Percentiles rank a stretch among this genome's conserved stretches.
Conservation (phyloP, 1,139 yeast genomes). For the Magnusiomyces sp. region DNA sequence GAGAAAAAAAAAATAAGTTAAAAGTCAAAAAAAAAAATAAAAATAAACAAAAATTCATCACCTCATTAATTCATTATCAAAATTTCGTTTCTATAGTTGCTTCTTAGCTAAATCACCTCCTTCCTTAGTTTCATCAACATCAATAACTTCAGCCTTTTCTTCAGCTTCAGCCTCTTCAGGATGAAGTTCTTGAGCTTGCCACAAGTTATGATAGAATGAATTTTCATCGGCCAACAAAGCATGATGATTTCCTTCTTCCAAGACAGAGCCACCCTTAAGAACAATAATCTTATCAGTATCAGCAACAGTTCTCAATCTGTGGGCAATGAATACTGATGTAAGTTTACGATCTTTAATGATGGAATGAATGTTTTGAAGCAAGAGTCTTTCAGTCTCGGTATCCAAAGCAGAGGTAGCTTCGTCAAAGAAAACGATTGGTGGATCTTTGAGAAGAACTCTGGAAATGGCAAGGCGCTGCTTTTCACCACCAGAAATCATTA, state of each 20-base stretch:
- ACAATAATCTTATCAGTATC: conserved; percentile 93
- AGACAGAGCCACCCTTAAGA: conserved; percentile 65
- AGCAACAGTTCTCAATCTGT: conserved; percentile 84
- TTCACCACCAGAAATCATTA: conserved; percentile 98
- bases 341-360: conserved; percentile 49
- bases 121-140: neutral
- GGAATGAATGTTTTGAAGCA: conserved; percentile 60
- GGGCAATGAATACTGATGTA: conserved; percentile 90
- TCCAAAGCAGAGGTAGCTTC: conserved; percentile 97
- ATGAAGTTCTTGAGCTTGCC: conserved; percentile 82
- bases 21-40: too few relatives aligned
- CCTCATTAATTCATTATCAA: too few relatives aligned
- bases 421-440: conserved; percentile 90
- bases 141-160: conserved; percentile 10
- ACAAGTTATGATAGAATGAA: conserved; percentile 66
- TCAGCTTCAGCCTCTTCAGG: conserved; percentile 9
- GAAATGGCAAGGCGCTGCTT: conserved; percentile 94
- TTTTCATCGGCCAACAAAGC: conserved; percentile 44
- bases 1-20: too few relatives aligned
- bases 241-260: conserved; percentile 79
- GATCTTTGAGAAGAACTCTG: conserved; percentile 67
- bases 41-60: too few relatives aligned
- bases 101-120: too few relatives aligned
- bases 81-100: too few relatives aligned
- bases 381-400: conserved; percentile 87